phyloP scores from a whole-genome alignment of 2,329 filamentous ascomycete species.

The Bipolaris bicolor region DNA sequence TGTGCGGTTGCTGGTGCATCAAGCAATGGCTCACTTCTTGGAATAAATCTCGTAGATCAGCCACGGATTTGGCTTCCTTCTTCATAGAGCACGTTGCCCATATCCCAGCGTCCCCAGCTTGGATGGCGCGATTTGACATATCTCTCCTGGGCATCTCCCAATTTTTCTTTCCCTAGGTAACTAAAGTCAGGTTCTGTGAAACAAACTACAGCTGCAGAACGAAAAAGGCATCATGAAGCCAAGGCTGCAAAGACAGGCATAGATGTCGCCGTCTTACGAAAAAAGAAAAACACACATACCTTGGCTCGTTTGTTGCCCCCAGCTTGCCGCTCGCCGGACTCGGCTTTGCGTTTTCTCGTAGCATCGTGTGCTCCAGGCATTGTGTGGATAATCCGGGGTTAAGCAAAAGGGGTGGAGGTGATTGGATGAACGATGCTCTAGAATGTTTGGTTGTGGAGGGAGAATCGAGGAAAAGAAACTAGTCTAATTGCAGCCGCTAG shows the following conservation, averaged over 20 bases:
- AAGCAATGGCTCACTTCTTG: conserved; percentile 61
- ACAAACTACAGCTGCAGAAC: conserved; percentile 23
- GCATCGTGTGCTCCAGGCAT: conserved; percentile 25
- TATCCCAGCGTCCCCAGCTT: conserved; percentile 74
- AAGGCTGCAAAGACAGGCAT: conserved; percentile 20
- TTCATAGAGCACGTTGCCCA: conserved; percentile 79
- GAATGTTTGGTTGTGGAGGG: conserved; percentile 5
- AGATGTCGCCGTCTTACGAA: conserved; percentile 18
- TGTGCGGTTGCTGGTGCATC: background rate
- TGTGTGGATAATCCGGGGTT: background rate
- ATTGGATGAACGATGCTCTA: conserved; percentile 5
- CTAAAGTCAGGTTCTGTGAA: conserved; percentile 23
- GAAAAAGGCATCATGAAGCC: conserved; percentile 19
- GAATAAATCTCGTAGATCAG: conserved; percentile 70
- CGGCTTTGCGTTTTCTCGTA: conserved; percentile 49
- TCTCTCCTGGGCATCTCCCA: conserved; percentile 51
- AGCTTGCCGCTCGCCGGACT: conserved; percentile 30
- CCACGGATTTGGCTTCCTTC: conserved; percentile 72
- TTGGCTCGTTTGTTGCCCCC: conserved; percentile 46
- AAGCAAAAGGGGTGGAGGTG: conserved; percentile 6
- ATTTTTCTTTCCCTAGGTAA: conserved; percentile 50
- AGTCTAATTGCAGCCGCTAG: conserved; percentile 15
- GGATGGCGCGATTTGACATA: conserved; percentile 54
- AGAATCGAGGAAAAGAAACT: conserved; percentile 11
- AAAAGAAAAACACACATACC: conserved; percentile 38